These are phyloP conservation scores for Annulohypoxylon stygium DNA, from an alignment of 495 filamentous ascomycete species.

Conservation along the genomic window DNA sequence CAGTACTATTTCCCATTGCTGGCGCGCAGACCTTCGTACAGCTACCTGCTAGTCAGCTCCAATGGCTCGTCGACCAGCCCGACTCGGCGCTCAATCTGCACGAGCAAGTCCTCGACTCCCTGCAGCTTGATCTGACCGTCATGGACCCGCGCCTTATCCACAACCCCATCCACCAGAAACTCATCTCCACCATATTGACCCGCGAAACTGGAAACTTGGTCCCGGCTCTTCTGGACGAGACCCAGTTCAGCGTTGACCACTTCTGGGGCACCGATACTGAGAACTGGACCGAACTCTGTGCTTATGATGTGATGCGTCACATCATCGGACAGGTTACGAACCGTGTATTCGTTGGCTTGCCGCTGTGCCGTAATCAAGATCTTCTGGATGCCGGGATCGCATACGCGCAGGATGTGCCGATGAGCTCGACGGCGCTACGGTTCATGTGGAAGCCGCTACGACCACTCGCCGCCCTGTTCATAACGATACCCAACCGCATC, in stretches of 20 bases:
- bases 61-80: conserved; percentile 63
- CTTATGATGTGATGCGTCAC: conserved; percentile 56
- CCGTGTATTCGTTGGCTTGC: conserved; percentile 55
- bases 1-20: conserved; percentile 49
- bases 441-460: conserved; percentile 55
- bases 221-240: conserved; percentile 60
- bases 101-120: conserved; percentile 47
- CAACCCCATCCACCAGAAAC: conserved; percentile 52
- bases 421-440: conserved; percentile 51
- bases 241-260: conserved; percentile 47
- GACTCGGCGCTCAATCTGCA: conserved; percentile 54
- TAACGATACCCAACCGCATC: conserved; percentile 55
- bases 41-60: conserved; percentile 55
- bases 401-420: conserved; percentile 57
- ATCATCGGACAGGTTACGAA: conserved; percentile 53
- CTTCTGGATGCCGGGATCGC: conserved; percentile 57
- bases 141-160: conserved; percentile 52
- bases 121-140: conserved; percentile 57
- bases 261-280: conserved; percentile 53
- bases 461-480: conserved; percentile 53
- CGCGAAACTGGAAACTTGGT: conserved; percentile 56
- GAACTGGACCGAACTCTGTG: conserved; percentile 51
- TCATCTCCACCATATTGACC: conserved; percentile 57
- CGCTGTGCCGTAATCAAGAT: conserved; percentile 50
- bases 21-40: conserved; percentile 50